A percentile compares a stretch with the other conserved stretches of the same genome.
Evolutionary conservation across 192 early-diverging fungal genomes (phyloP).

Genomic region (Coemansia aciculifera): DNA sequence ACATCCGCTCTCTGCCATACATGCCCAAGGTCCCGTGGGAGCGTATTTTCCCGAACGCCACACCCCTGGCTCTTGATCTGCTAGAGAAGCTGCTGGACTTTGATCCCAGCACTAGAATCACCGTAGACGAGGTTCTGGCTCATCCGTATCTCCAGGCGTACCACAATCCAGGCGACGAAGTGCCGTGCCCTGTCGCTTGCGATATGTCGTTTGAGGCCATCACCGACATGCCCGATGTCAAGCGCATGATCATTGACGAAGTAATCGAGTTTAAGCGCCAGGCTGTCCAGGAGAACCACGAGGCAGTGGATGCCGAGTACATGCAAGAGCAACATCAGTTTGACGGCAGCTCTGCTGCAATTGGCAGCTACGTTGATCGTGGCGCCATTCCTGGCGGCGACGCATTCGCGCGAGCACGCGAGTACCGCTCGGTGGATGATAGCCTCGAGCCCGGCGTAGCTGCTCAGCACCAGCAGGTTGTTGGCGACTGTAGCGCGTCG

Average conservation of each 20-base stretch:
- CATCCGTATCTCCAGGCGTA: slow-evolving; percentile 93
- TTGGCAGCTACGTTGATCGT: slow-evolving; percentile 16
- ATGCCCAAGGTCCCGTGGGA: slow-evolving; percentile 89
- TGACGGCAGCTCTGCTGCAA: neutral
- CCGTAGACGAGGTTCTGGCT: slow-evolving; percentile 87
- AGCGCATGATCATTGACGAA: slow-evolving; percentile 78
- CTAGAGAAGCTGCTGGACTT: slow-evolving; percentile 86
- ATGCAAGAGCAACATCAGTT: slow-evolving; percentile 19
- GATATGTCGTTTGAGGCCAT: slow-evolving; percentile 52
- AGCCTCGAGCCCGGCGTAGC: slow-evolving; percentile 47
- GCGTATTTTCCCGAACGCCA: slow-evolving; percentile 85
- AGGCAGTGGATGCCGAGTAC: slow-evolving; percentile 42
- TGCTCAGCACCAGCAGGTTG: slow-evolving; percentile 34
- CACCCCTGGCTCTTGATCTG: slow-evolving; percentile 78
- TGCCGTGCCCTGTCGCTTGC: slow-evolving; percentile 44
- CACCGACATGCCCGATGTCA: slow-evolving; percentile 39
- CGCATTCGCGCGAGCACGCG: slow-evolving; percentile 43
- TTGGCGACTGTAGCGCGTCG: slow-evolving; percentile 9
- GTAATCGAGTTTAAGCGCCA: slow-evolving; percentile 74
- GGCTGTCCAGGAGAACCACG: slow-evolving; percentile 49
- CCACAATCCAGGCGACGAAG: slow-evolving; percentile 87
- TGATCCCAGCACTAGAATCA: slow-evolving; percentile 90
- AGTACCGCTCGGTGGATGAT: slow-evolving; percentile 42
- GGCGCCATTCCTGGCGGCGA: slow-evolving; percentile 18
- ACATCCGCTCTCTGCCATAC: slow-evolving; percentile 86